Evolutionary conservation across 768 basidiomycete species (phyloP), one percentile per base, ranked within the genome.

Genomic region (Tricholoma terreum): DNA sequence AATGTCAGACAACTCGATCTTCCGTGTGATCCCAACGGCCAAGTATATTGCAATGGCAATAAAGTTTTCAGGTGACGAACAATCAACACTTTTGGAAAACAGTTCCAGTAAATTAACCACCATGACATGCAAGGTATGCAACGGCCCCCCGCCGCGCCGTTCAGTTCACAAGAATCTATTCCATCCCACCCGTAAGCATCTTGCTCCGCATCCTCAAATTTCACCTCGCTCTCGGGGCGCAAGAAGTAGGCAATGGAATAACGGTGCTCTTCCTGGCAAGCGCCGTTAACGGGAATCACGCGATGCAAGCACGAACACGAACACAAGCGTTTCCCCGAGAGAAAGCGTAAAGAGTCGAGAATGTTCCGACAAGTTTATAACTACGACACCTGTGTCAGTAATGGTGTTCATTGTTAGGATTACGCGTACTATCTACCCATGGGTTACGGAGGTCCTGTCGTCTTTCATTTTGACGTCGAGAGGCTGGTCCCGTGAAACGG

Each of bases 141-240:
- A n/a, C n/a, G n/a, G n/a, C n/a, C n/a, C n/a, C n/a, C n/a, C n/a
- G n/a, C 31, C 31, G 10, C 38, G 4, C n/a, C n/a, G 17, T 14
- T 40, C n/a, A 40, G n/a, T 52, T 50, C 10, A 27, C 48, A 10
- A 50, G 48, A 50, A 50, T 50, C 48, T 27, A 8, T 12, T 50
- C 48, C 48, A 50, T 50, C 48, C 48, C 48, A 7, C 48, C 22
- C n/a, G 48, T 50, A 50, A 50, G 48, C 48, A 50, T 50, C 19
- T 15, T 30, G 12, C 48, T 50, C 49, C 10, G n/a, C 49, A 50
- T 50, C 49, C 7, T 33, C 49, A 50, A 33, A 50, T 12, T 9
- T 50, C 15, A 27, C 33, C 9, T 50, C 48, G 24, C 24, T 46
- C 17, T 50, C 21, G 12, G 48, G 48, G n/a, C 48, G 27, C 48